Conservation (phyloP, 208 protist species). For the Sergeia podlipaevii region DNA sequence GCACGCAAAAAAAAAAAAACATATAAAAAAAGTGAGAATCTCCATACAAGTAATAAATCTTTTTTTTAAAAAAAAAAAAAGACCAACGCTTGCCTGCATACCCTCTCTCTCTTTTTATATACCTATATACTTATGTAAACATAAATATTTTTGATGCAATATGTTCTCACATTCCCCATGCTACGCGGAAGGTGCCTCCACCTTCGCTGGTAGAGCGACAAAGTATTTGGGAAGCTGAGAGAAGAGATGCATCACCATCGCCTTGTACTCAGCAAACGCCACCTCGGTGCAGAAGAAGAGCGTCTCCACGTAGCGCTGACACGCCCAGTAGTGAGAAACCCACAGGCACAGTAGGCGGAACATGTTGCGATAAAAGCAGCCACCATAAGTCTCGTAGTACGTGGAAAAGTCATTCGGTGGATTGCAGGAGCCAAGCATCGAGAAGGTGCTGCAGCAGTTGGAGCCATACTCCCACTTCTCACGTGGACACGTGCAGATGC, state of each 20-base stretch:
- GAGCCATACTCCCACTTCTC: conserved; percentile 3
- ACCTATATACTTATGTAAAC: too few relatives aligned
- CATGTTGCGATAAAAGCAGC: conserved; percentile 79
- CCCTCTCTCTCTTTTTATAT: not conserved
- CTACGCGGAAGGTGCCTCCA: not conserved
- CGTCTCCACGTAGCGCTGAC: conserved; percentile 77
- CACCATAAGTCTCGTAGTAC: conserved; percentile 57
- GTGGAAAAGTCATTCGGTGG: conserved; percentile 35
- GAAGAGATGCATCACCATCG: conserved; percentile 59
- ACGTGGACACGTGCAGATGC: too few relatives aligned
- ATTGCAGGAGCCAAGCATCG: conserved; percentile 47
- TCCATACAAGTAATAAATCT: not conserved
- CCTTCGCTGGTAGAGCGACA: conserved; percentile 9
- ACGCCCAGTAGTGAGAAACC: conserved; percentile 76
- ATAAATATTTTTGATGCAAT: too few relatives aligned
- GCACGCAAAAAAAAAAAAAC: not conserved
- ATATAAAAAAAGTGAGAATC: not conserved
- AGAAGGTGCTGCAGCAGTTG: conserved; percentile 20
- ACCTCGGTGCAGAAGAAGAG: conserved; percentile 82
- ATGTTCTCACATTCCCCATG: not conserved
- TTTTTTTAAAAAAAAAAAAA: conserved; percentile 1
- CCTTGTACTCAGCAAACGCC: conserved; percentile 72
- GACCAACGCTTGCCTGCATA: not conserved
- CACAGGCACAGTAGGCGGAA: conserved; percentile 83
- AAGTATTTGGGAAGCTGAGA: conserved; percentile 71